Conservation (phyloP, 495 filamentous ascomycete species). For the Neurospora pannonica region DNA sequence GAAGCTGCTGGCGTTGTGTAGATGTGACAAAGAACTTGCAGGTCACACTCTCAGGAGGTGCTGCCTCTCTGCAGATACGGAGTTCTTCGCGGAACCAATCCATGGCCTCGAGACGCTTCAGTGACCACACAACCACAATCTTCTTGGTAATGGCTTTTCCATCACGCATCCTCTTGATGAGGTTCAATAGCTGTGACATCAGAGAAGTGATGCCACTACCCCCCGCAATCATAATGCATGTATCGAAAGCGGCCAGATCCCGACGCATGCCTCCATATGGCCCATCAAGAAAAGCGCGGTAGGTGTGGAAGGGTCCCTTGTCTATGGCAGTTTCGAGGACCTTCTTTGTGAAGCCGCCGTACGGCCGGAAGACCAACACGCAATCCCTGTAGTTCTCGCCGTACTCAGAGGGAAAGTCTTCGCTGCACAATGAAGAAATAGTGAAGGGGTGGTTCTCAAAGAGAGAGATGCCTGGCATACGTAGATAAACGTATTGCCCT, state of each 20-base stretch:
- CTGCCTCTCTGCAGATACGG: constrained; percentile 74
- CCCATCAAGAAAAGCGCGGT: constrained; percentile 82
- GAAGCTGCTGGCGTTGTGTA: constrained; percentile 44
- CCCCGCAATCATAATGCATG: constrained; percentile 83
- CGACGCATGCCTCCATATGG: constrained; percentile 93
- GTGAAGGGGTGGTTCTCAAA: constrained; percentile 96
- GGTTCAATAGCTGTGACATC: constrained; percentile 77
- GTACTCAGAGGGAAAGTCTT: constrained; percentile 81
- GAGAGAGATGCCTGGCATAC: constrained; percentile 82
- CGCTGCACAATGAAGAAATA: constrained; percentile 75
- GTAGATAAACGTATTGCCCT: constrained; percentile 88
- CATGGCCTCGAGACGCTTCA: constrained; percentile 84
- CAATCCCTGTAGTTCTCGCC: constrained; percentile 81
- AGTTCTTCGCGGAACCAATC: constrained; percentile 98
- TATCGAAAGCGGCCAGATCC: constrained; percentile 86
- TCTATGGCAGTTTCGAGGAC: constrained; percentile 69
- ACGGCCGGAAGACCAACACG: constrained; percentile 83
- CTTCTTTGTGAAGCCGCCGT: constrained; percentile 75
- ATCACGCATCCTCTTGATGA: constrained; percentile 91
- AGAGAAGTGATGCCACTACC: constrained; percentile 92
- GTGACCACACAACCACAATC: constrained; percentile 83
- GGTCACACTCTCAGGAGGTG: constrained; percentile 72
- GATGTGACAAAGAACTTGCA: constrained; percentile 92
- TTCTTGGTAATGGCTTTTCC: constrained; percentile 86
- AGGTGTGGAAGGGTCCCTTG: constrained; percentile 76